phyloP scores from a whole-genome alignment of 768 basidiomycete species.

The Hypsizygus marmoreus region DNA sequence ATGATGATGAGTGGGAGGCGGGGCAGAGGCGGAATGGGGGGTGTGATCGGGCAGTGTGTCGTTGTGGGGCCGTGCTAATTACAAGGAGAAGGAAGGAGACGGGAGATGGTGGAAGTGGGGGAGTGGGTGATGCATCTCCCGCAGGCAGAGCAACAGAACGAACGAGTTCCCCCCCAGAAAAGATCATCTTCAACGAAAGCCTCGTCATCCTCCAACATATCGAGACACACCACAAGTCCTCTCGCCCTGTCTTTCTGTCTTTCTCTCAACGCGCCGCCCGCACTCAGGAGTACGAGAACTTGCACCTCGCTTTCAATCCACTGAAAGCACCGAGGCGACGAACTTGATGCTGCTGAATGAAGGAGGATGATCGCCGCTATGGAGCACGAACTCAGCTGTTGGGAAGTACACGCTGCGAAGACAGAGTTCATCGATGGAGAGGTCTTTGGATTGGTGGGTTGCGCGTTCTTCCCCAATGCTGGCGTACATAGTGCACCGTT shows the following conservation, averaged over 20 bases:
- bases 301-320: slow-evolving; percentile 25
- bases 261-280: slow-evolving; percentile 18
- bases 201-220: slow-evolving; percentile 31
- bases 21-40: slow-evolving; percentile 14
- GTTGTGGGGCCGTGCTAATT: background rate
- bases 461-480: slow-evolving; percentile 29
- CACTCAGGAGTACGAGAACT: slow-evolving; percentile 30
- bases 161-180: background rate
- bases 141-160: background rate
- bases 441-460: slow-evolving; percentile 26
- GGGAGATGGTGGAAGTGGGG: background rate
- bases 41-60: slow-evolving; percentile 2
- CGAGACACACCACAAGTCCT: slow-evolving; percentile 23
- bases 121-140: background rate
- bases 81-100: slow-evolving; percentile 4
- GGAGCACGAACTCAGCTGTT: slow-evolving; percentile 25
- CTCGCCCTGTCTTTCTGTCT: slow-evolving; percentile 23
- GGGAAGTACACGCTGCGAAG: slow-evolving; percentile 23
- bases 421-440: slow-evolving; percentile 24
- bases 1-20: slow-evolving; percentile 72
- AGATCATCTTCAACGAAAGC: slow-evolving; percentile 26
- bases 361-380: slow-evolving; percentile 17
- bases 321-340: slow-evolving; percentile 21
- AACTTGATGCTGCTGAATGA: slow-evolving; percentile 13
- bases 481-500: slow-evolving; percentile 29